Percentiles rank a stretch among this genome's conserved stretches.
Conservation (phyloP, 2,329 filamentous ascomycete genomes). For the Shiraia sp. region DNA sequence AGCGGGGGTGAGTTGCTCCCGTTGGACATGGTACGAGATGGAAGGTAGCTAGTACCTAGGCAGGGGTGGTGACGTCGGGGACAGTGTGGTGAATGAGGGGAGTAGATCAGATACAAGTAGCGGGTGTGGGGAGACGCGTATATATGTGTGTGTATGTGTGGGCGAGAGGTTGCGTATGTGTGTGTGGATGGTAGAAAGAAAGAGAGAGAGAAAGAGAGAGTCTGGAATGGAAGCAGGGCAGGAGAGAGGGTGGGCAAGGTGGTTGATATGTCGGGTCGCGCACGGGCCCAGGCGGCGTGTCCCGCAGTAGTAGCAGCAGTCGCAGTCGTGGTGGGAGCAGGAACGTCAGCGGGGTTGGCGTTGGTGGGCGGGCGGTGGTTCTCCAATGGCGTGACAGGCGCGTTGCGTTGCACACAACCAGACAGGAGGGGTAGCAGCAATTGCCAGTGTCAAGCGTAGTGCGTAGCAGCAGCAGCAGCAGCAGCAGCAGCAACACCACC, state of each 20-base stretch:
- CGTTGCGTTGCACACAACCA: slow-evolving; percentile 13
- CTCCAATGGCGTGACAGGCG: slow-evolving; percentile 30
- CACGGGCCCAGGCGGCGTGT: slow-evolving; percentile 14
- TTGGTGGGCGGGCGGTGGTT: too few species aligned
- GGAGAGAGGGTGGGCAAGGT: slow-evolving; percentile 15
- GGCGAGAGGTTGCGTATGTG: slow-evolving; percentile 8
- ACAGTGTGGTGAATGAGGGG: neutral
- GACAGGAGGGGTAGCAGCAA: slow-evolving; percentile 11
- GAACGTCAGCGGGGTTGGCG: slow-evolving; percentile 28
- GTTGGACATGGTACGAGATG: slow-evolving; percentile 36
- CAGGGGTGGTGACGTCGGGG: slow-evolving; percentile 3
- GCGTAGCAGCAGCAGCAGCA: slow-evolving; percentile 7
- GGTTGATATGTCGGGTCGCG: slow-evolving; percentile 23
- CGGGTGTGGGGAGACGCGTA: neutral
- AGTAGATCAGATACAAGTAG: slow-evolving; percentile 1
- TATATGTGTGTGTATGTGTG: slow-evolving; percentile 1
- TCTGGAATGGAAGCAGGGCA: slow-evolving; percentile 14
- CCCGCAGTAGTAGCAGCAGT: too few species aligned
- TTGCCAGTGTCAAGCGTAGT: slow-evolving; percentile 15
- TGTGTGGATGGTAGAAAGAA: slow-evolving; percentile 1
- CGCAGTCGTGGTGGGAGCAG: slow-evolving; percentile 11
- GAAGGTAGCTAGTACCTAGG: neutral
- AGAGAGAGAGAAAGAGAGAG: slow-evolving; percentile 3
- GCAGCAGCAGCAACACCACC: slow-evolving; percentile 10
- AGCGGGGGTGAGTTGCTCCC: slow-evolving; percentile 47